phyloP scores from a whole-genome alignment of 169 alveolate genomes.

The Eimeria maxima region DNA sequence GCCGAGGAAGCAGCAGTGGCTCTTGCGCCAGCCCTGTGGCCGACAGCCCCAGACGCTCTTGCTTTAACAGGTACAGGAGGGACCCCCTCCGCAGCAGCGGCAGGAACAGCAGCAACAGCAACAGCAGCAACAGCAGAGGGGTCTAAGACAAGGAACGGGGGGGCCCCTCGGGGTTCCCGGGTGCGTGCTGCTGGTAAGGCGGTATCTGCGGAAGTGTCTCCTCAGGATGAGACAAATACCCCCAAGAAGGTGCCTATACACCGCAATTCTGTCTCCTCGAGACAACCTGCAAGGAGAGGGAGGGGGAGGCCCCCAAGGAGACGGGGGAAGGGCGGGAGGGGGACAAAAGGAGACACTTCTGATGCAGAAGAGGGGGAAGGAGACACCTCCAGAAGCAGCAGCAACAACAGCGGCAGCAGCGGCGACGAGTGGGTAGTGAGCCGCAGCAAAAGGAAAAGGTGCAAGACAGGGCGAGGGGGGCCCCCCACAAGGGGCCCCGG shows the following conservation, averaged over 20 bases:
- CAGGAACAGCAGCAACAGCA: constrained; percentile 20
- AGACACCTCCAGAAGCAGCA: background rate
- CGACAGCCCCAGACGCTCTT: constrained; percentile 8
- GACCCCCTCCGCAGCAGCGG: background rate
- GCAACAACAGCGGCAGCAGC: constrained; percentile 40
- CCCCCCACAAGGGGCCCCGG: constrained; percentile 44
- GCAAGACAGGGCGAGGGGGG: constrained; percentile 24
- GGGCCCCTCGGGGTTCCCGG: background rate
- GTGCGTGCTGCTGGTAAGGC: background rate
- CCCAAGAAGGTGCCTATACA: background rate
- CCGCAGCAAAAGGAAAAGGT: background rate
- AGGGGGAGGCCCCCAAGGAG: constrained; percentile 45
- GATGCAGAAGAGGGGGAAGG: background rate
- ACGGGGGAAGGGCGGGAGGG: background rate
- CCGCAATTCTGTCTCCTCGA: background rate
- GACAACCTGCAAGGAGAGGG: background rate
- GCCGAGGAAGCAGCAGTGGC: constrained; percentile 60
- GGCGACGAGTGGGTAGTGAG: constrained; percentile 16
- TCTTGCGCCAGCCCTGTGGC: background rate
- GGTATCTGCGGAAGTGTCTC: background rate
- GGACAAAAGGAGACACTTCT: background rate
- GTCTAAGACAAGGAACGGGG: background rate
- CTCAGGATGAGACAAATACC: background rate
- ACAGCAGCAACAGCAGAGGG: constrained; percentile 28
- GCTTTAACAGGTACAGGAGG: constrained; percentile 9